Evolutionary conservation across 257 asterid genomes (phyloP).

Genomic region (Craterostigma plantagineum): DNA sequence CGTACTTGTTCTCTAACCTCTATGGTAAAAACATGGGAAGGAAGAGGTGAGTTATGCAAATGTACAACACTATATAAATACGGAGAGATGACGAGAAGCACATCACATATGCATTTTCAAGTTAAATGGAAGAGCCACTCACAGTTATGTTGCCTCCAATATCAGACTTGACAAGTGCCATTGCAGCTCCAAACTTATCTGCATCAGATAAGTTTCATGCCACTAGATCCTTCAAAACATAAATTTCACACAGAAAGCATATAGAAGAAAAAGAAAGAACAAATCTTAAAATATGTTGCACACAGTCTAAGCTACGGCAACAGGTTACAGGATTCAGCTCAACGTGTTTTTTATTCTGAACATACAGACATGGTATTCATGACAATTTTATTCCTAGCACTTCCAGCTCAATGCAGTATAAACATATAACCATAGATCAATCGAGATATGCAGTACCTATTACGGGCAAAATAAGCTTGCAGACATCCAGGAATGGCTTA

Average conservation of each 20-base stretch:
- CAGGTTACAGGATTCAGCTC: no score
- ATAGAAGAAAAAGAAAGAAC: background rate
- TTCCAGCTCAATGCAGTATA: no score
- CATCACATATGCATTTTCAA: constrained; percentile 3
- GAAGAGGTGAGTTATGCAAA: background rate
- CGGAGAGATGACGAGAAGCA: no score
- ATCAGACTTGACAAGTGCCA: constrained; percentile 87
- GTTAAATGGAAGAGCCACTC: constrained; percentile 15
- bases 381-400: no score
- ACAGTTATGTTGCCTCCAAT: constrained; percentile 85
- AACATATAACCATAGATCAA: constrained; percentile 1
- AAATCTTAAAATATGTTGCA: background rate
- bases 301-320: no score
- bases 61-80: background rate
- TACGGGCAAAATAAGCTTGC: constrained; percentile 78
- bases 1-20: constrained; percentile 86
- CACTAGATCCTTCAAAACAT: background rate
- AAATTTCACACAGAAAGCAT: background rate
- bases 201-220: no score
- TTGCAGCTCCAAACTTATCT: constrained; percentile 94
- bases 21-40: constrained; percentile 9
- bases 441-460: constrained; percentile 36
- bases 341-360: no score
- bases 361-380: no score
- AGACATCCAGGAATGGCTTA: constrained; percentile 77